phyloP scores from a whole-genome alignment of 306 rosid species.

The Castanospermum australe region DNA sequence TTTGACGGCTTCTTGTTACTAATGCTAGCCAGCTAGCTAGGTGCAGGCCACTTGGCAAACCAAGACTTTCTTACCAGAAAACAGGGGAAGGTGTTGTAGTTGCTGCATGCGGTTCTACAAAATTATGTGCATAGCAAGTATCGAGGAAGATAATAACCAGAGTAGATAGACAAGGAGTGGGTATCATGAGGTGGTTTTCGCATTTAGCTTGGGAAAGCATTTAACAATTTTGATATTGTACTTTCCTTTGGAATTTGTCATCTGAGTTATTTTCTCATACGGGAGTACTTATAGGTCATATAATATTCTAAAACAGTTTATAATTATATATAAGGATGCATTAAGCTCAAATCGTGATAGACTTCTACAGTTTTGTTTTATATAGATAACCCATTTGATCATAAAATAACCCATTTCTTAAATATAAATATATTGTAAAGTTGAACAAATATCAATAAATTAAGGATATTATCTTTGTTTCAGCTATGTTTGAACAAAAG shows the following conservation, averaged over 20 bases:
- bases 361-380: too few species aligned
- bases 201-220: not conserved
- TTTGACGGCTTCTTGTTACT: not conserved
- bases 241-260: not conserved
- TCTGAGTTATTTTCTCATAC: not conserved
- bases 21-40: slow-evolving; percentile 10
- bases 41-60: slow-evolving; percentile 27
- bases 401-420: not conserved
- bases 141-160: not conserved
- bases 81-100: slow-evolving; percentile 31
- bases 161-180: not conserved
- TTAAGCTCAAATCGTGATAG: not conserved
- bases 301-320: too few species aligned
- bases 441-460: not conserved
- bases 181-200: slow-evolving; percentile 6
- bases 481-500: not conserved
- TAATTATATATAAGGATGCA: too few species aligned
- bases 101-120: not conserved
- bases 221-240: not conserved
- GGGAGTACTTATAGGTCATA: not conserved
- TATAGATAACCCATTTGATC: not conserved
- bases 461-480: not conserved
- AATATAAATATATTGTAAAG: not conserved
- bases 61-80: slow-evolving; percentile 22
- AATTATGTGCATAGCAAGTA: not conserved